Base-by-base conservation (phyloP, 1,139 yeast genomes). In the Saccharomyces pastorianus region DNA sequence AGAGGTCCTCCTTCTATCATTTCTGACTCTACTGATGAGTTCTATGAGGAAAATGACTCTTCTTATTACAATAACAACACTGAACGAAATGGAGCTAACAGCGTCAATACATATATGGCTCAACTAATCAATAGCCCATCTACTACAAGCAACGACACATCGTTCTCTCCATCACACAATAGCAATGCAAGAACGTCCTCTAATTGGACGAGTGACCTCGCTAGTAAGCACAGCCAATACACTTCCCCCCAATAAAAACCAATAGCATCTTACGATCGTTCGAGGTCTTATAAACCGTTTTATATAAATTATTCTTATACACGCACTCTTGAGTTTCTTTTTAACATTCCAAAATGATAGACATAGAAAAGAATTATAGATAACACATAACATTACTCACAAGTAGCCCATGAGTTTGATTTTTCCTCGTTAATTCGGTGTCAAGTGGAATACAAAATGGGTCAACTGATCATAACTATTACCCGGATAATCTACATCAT, bases 1-100 rank as follows among this genome's bases (percentile, higher is more conserved):
- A 56, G 65, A 42, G 65, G 65, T 6, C 64, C 66, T 3, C 67
- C 67, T 3, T 62, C 65, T 17, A 52, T 61, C 23, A 55, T 60
- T 8, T 55, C 59, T 44, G 60, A 58, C 47, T 56, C 61, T 23
- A 56, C 59, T 27, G 63, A 57, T 41, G 64, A 57, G 6, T 25
- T 34, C 17, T 20, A 27, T 46, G 14, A 23, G n/a, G 54, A 47
- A 25, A 25, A 47, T 6, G 38, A n/a, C n/a, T 29, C 50, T 11
- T 25, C 52, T 6, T 23, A 46, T n/a, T 13, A 23, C 25, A n/a
- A n/a, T n/a, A 46, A 13, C 9, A 44, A 13, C 26, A 4, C 26
- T 11, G 44, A 11, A 11, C 25, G 9, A 32, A 29, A 28, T 48
- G 49, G 32, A 6, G 48, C n/a, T 26, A 51, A 54, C 23, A 53